Conservation (phyloP, 2,329 filamentous ascomycete species). For the Claviceps digitariae region DNA sequence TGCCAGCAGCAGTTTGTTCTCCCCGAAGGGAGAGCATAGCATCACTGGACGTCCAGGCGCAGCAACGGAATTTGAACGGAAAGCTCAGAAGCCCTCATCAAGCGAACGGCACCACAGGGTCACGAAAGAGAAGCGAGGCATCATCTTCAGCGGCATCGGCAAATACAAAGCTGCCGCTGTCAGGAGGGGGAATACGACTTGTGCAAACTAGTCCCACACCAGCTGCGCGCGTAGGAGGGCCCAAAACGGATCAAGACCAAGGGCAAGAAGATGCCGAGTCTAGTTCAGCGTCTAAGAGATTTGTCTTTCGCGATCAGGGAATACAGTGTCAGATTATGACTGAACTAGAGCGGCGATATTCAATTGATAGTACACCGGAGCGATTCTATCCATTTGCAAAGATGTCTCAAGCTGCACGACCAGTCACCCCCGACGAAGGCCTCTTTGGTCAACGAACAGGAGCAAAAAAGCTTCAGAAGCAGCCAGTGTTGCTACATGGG, state of each 20-base stretch:
- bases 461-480: not conserved
- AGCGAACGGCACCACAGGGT: not conserved
- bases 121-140: not conserved
- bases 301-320: slow-evolving; percentile 1
- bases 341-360: slow-evolving; percentile 1
- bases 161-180: not conserved
- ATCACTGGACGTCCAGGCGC: not conserved
- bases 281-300: not conserved
- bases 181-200: slow-evolving; percentile 1
- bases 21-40: not conserved
- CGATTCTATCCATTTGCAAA: slow-evolving; percentile 12
- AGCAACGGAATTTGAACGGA: not conserved
- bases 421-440: not conserved
- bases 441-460: not conserved
- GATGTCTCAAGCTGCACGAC: not conserved
- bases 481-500: slow-evolving; percentile 5
- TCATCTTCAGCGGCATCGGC: not conserved
- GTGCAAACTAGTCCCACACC: slow-evolving; percentile 1
- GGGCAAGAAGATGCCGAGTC: not conserved
- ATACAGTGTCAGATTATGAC: slow-evolving; percentile 3
- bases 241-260: not conserved
- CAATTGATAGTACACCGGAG: slow-evolving; percentile 10
- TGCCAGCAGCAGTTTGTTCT: not conserved
- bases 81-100: not conserved
- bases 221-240: not conserved